These are phyloP conservation scores for Astrephomene gubernaculifera DNA, from an alignment of 139 green algal species.

Conservation along the genomic window DNA sequence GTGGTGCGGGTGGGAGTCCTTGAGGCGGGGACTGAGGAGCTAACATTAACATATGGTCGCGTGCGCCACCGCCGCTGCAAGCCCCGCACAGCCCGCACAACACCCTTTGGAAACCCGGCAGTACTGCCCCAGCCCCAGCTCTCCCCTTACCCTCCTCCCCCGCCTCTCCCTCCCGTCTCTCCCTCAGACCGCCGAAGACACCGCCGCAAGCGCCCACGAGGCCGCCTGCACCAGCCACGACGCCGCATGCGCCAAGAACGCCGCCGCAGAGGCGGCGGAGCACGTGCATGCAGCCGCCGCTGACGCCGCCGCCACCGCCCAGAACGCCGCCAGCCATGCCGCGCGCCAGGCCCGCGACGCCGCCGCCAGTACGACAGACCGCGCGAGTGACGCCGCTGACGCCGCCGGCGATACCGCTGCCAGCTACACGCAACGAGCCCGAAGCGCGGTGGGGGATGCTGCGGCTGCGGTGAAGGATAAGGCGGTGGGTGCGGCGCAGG, in stretches of 20 bases:
- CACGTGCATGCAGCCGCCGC: not conserved
- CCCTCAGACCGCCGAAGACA: not conserved
- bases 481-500: not conserved
- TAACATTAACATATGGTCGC: too few species aligned
- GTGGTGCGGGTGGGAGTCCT: too few species aligned
- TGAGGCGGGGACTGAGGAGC: too few species aligned
- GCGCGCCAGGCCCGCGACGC: not conserved
- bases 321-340: not conserved
- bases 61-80: too few species aligned
- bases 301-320: not conserved
- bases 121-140: not conserved
- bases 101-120: not conserved
- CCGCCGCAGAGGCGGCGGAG: not conserved
- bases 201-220: not conserved
- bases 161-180: not conserved
- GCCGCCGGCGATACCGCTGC: not conserved
- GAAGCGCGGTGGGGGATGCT: not conserved
- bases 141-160: not conserved
- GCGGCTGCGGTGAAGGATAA: not conserved
- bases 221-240: slow-evolving; percentile 17
- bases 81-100: too few species aligned
- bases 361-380: not conserved
- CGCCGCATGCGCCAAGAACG: not conserved
- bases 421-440: not conserved
- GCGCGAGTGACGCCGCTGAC: not conserved